A percentile compares a stretch with the other conserved stretches of the same genome.
phyloP scores from a whole-genome alignment of 495 filamentous ascomycete species.

The Tirmania nivea region DNA sequence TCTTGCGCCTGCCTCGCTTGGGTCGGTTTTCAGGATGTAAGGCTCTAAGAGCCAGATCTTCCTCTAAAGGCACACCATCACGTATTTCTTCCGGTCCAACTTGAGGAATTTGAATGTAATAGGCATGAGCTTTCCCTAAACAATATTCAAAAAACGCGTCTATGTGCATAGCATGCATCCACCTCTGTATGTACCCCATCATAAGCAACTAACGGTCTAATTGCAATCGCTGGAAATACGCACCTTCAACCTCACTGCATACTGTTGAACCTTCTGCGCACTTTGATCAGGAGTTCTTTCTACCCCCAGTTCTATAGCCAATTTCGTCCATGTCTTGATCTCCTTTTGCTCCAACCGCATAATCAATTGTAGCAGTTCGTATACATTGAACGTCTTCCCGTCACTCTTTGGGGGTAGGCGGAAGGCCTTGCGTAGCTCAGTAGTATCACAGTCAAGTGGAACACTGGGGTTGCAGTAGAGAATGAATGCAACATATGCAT shows the following conservation, averaged over 20 bases:
- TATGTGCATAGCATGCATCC: slow-evolving; percentile 97
- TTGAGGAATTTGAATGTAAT: slow-evolving; percentile 64
- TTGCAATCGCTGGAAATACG: slow-evolving; percentile 6
- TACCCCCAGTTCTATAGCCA: slow-evolving; percentile 75
- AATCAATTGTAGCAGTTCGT: slow-evolving; percentile 62
- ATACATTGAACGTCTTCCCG: slow-evolving; percentile 77
- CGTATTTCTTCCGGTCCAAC: slow-evolving; percentile 42
- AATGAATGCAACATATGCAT: slow-evolving; percentile 73
- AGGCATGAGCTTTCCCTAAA: slow-evolving; percentile 53
- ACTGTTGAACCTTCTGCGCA: slow-evolving; percentile 93
- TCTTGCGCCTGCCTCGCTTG: slow-evolving; percentile 65
- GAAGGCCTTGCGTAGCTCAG: slow-evolving; percentile 59
- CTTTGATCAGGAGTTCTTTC: slow-evolving; percentile 82
- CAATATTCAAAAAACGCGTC: slow-evolving; percentile 93
- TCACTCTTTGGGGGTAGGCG: slow-evolving; percentile 73
- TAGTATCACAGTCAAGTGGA: slow-evolving; percentile 45
- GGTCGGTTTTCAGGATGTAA: slow-evolving; percentile 78
- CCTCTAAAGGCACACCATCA: slow-evolving; percentile 74
- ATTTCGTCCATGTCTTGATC: slow-evolving; percentile 87
- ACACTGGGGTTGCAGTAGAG: slow-evolving; percentile 77
- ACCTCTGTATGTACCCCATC: slow-evolving; percentile 37
- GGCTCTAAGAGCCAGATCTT: slow-evolving; percentile 78
- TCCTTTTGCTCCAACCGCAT: slow-evolving; percentile 63
- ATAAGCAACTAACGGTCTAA: not conserved
- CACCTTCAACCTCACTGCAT: slow-evolving; percentile 84